Base-by-base conservation (phyloP, 148 eudicot genomes). In the Bassia scoparia region DNA sequence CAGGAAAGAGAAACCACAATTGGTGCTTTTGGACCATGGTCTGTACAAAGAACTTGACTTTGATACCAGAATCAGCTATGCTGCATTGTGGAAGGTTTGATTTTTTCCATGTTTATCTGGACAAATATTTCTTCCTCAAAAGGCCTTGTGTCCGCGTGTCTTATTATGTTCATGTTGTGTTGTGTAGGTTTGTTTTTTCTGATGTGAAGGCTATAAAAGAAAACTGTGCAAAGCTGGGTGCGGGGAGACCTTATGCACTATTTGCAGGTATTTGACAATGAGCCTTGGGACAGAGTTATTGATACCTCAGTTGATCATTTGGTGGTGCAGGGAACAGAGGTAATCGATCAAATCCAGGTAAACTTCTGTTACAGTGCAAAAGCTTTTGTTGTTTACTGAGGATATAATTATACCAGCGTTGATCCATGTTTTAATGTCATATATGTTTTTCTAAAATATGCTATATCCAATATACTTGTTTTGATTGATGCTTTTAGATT, bases 201-300 rank as follows among this genome's bases (percentile, higher is more conserved):
- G 98, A 95, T 87, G 93, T 81, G 62, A 84, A 84, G 44, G 91
- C 87, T 58, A 95, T 95, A 54, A 95, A 87, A 82, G 92, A 88
- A 81, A 81, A 89, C 68, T 72, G 97, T 80, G 81, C 70, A 65
- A 95, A 91, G 77, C 69, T 95, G 73, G 98, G 98, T 76, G 98
- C 98, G 98, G 98, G 61, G 97, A 91, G 98, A 95, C 82, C 88
- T 95, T 91, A 91, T 79, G 87, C 83, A 37, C 76, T 95, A 44
- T 95, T 95, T 84, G 97, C 97, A 5, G 97, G 91, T 46, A 87
- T 95, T 75, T 95, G 60, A 95, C 98, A 38, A 91, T 95, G 98
- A 84, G 81, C 98, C 98, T 35, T 95, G 98, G 98, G 81, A 87
- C 46, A 87, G 86, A 83, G 93, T 95, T 33, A 83, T 89, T 73